These are phyloP conservation scores for Pseudocercospora cruenta DNA, from an alignment of 2,329 filamentous ascomycete species.

Conservation along the genomic window DNA sequence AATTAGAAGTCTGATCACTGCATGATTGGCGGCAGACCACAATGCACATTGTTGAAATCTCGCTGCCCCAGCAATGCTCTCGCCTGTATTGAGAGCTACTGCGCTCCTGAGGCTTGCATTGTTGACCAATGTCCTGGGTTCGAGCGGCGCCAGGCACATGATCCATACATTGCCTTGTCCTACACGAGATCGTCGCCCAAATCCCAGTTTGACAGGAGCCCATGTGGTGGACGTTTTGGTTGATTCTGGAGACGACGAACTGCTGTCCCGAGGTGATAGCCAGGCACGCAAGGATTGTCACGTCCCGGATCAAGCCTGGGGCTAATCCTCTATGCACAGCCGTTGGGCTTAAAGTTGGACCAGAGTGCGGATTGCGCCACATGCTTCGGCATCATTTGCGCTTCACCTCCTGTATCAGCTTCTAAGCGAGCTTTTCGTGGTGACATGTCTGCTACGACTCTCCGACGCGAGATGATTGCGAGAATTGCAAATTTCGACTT, in stretches of 20 bases:
- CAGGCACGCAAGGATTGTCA: slow-evolving; percentile 2
- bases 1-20: background rate
- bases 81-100: background rate
- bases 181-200: slow-evolving; percentile 2
- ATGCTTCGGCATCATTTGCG: slow-evolving; percentile 3
- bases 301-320: slow-evolving; percentile 9
- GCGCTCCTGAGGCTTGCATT: slow-evolving; percentile 20
- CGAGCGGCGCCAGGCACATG: background rate
- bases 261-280: background rate
- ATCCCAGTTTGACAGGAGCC: slow-evolving; percentile 5
- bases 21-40: slow-evolving; percentile 8
- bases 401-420: background rate
- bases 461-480: background rate
- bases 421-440: slow-evolving; percentile 2
- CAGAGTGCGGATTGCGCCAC: slow-evolving; percentile 10
- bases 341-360: slow-evolving; percentile 10
- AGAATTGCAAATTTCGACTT: background rate
- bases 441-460: background rate
- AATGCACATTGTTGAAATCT: slow-evolving; percentile 13
- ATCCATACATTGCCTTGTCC: slow-evolving; percentile 5
- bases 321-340: slow-evolving; percentile 14
- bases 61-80: background rate
- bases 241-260: slow-evolving; percentile 1
- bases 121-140: slow-evolving; percentile 6
- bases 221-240: slow-evolving; percentile 3